Base-by-base conservation (phyloP, 169 alveolate species). In the Plasmodium reichenowi region DNA sequence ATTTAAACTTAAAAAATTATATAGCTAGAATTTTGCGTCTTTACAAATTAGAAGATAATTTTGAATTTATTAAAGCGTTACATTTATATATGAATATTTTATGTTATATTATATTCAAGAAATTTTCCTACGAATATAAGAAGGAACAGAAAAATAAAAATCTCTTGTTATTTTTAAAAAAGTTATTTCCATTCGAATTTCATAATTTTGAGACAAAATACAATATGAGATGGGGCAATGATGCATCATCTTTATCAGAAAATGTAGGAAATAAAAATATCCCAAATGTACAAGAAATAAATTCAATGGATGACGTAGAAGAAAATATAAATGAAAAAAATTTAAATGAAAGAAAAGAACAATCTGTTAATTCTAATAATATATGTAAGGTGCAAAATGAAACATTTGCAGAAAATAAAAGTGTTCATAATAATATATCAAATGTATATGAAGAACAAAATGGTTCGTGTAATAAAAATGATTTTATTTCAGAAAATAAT, bases 141-240 rank as follows among this genome's bases (percentile, higher is more conserved):
- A 80, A 66, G 48, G 85, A 80, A 5, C 26, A 45, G 12, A 80
- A 22, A 80, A 80, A 80, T 80, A 80, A 80, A 59, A 70, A 80
- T 62, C 90, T 80, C 9, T 63, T 80, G 4, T 38, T 80, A 56
- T 80, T 80, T 72, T 48, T 80, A 72, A 80, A 29, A 62, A 80
- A 68, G 5, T 24, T 68, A 60, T 80, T 80, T 52, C 90, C 90
- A 13, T 80, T 80, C 70, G 90, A 80, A 48, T 80, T 80, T 60
- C 83, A 80, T 56, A 80, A 80, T 13, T 80, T 68, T 60, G 80
- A 80, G 59, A 83, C 68, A 26, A 59, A 63, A 67, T 80, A 80
- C 50, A 68, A 80, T 72, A 80, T 56, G 83, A 80, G 90, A 67
- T 80, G 90, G 90, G 59, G 52, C 5, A 80, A 80, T 13, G 90